A percentile compares a stretch with the other conserved stretches of the same genome.
These are phyloP conservation scores for Drosera capensis DNA, from an alignment of 148 eudicot genomes.

Conservation along the genomic window DNA sequence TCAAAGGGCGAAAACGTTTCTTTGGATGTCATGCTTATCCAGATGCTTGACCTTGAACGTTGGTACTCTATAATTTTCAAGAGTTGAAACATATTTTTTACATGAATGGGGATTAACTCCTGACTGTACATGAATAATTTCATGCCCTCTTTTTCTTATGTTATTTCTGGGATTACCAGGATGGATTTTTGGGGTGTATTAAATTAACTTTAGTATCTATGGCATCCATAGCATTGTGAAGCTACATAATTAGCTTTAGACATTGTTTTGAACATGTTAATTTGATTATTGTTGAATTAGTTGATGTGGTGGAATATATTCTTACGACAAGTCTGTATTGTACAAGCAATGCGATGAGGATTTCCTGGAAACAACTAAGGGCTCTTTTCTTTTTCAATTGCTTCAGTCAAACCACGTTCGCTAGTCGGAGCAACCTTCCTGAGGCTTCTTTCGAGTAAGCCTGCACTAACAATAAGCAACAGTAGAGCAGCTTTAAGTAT, in stretches of 20 bases:
- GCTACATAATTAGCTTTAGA: too few species aligned
- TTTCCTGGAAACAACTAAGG: background rate
- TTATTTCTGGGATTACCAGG: background rate
- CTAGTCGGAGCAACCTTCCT: conserved; percentile 75
- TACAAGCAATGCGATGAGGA: too few species aligned
- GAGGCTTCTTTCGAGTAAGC: conserved; percentile 71
- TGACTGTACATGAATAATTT: background rate
- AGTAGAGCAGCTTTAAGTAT: too few species aligned
- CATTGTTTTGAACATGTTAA: too few species aligned
- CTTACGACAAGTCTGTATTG: too few species aligned
- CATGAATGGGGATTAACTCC: too few species aligned
- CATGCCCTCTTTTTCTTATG: background rate
- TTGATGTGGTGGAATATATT: too few species aligned
- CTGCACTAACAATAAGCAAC: background rate
- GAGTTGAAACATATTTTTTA: too few species aligned
- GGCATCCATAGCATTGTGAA: too few species aligned
- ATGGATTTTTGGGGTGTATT: background rate
- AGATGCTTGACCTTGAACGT: conserved; percentile 2
- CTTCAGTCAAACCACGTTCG: conserved; percentile 64
- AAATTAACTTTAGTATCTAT: too few species aligned
- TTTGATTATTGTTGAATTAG: background rate
- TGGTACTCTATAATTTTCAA: background rate
- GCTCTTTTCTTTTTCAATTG: background rate
- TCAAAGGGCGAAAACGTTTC: too few species aligned
- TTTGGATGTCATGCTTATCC: conserved; percentile 73